Evolutionary conservation across 2,329 filamentous ascomycete species (phyloP), one percentile per base, ranked within the genome.

Genomic region (Phaeosphaeriaceae sp.): DNA sequence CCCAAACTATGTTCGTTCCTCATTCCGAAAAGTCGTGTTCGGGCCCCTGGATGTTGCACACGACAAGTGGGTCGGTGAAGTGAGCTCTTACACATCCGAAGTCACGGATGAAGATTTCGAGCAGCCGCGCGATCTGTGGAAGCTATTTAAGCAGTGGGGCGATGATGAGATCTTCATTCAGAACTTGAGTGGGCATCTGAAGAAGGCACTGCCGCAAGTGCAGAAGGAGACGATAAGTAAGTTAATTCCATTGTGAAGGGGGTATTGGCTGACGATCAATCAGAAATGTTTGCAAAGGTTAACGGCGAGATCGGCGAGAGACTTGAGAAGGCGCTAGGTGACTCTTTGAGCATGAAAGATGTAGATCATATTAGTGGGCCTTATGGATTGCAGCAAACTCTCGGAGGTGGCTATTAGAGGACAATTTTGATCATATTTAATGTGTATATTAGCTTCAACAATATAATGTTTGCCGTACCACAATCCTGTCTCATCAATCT

Each of bases 81-180:
- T 70, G 4, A 25, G 20, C 2, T 47, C 36, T 17, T 70, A 58
- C 40, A 61, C 63, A 1, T 71, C 71, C 6, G 62, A 72, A 13
- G 72, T 85, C 22, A 79, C 74, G 3, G 79, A 81, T 20, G 78
- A 81, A 22, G 85, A 86, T 69, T 86, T 82, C 62, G 81, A 77
- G 52, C 83, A 85, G 68, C 76, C 82, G 20, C 77, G 76, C 50
- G 77, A 73, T 3, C 25, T 27, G 25, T 27, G 25, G 25, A 27
- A 27, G 25, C 9, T 27, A 9, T 27, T 5, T 9, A 60, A 70
- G 54, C 62, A 69, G 41, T 62, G 72, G 58, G 63, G 65, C 9
- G 69, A 66, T 45, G 69, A 72, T 50, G 48, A 68, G 41, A 60
- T 70, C 7, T 72, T 76, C 47, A 60, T 75, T 24, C 49, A 65